These are phyloP conservation scores for Myxozyma nipponensis DNA, from an alignment of 805 yeast species.

Conservation along the genomic window DNA sequence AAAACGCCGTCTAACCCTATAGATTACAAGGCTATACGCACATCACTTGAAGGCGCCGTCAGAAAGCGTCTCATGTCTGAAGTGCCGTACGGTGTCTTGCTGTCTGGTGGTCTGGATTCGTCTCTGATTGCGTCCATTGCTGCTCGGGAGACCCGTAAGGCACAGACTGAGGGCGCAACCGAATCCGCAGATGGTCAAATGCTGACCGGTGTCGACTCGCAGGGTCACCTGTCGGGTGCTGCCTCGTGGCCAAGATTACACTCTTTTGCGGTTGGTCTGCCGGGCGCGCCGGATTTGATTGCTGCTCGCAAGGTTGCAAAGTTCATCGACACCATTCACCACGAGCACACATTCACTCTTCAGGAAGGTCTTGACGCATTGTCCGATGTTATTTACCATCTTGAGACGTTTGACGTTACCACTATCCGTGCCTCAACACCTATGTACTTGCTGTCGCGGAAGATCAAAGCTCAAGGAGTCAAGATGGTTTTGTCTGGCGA, in stretches of 20 bases:
- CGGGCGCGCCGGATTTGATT: constrained; percentile 94
- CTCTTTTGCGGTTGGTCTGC: constrained; percentile 95
- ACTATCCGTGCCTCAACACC: constrained; percentile 99
- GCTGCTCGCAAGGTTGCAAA: constrained; percentile 98
- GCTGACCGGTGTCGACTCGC: constrained; percentile 90
- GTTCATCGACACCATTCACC: constrained; percentile 93
- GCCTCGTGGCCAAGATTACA: constrained; percentile 67
- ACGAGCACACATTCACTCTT: constrained; percentile 94
- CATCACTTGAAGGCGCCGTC: constrained; percentile 85
- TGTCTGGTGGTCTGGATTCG: constrained; percentile 97
- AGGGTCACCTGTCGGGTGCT: constrained; percentile 74
- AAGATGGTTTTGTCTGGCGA: constrained; percentile 99
- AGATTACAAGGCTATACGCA: constrained; percentile 69
- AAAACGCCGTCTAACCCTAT: constrained; percentile 72
- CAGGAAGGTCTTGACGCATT: constrained; percentile 96
- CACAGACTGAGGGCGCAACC: constrained; percentile 38
- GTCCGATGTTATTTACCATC: constrained; percentile 88
- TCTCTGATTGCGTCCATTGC: constrained; percentile 96
- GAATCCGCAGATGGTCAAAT: constrained; percentile 54
- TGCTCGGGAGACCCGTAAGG: constrained; percentile 87
- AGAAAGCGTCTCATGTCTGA: constrained; percentile 99
- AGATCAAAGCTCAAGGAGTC: constrained; percentile 98
- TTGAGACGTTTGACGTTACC: constrained; percentile 97
- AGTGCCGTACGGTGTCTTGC: constrained; percentile 96
- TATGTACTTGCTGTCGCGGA: constrained; percentile 92